Conservation (phyloP, 2,329 filamentous ascomycete genomes). For the Fusarium sp. region DNA sequence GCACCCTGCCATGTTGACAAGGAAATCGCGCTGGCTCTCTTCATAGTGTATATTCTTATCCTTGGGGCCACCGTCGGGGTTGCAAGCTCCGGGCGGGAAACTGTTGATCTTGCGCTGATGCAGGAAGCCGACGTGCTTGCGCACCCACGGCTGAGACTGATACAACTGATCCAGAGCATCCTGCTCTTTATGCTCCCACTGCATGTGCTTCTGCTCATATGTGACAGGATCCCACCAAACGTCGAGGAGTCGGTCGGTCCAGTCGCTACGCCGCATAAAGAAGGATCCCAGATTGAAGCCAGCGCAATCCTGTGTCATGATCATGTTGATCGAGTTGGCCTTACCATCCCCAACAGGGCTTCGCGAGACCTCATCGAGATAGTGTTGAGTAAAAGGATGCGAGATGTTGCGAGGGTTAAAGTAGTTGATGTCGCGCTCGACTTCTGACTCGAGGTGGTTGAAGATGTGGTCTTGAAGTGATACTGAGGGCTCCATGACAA, state of each 20-base stretch:
- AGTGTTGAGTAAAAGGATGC: constrained; percentile 80
- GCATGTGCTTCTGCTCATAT: constrained; percentile 99
- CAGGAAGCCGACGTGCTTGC: constrained; percentile 88
- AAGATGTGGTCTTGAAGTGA: constrained; percentile 94
- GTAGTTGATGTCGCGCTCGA: constrained; percentile 95
- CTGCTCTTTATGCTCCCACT: constrained; percentile 99
- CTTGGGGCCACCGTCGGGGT: constrained; percentile 72
- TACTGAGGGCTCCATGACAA: constrained; percentile 95
- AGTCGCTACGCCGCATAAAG: constrained; percentile 85
- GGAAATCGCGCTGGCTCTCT: constrained; percentile 85
- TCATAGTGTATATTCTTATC: constrained; percentile 87
- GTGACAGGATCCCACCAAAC: constrained; percentile 98
- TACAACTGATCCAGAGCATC: constrained; percentile 95
- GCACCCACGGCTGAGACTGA: constrained; percentile 89
- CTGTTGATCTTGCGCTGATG: constrained; percentile 94
- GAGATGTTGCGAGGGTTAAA: constrained; percentile 96
- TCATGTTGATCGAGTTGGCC: constrained; percentile 82
- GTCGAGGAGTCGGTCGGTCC: constrained; percentile 92
- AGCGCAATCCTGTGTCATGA: constrained; percentile 92
- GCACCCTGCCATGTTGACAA: constrained; percentile 99
- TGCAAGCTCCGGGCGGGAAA: constrained; percentile 91
- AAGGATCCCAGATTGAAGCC: constrained; percentile 98
- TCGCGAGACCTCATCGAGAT: constrained; percentile 80
- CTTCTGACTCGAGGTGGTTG: constrained; percentile 77
- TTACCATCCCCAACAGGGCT: constrained; percentile 83